These are phyloP conservation scores for Pleurotus sapidus DNA, from an alignment of 768 basidiomycete species.

Conservation along the genomic window DNA sequence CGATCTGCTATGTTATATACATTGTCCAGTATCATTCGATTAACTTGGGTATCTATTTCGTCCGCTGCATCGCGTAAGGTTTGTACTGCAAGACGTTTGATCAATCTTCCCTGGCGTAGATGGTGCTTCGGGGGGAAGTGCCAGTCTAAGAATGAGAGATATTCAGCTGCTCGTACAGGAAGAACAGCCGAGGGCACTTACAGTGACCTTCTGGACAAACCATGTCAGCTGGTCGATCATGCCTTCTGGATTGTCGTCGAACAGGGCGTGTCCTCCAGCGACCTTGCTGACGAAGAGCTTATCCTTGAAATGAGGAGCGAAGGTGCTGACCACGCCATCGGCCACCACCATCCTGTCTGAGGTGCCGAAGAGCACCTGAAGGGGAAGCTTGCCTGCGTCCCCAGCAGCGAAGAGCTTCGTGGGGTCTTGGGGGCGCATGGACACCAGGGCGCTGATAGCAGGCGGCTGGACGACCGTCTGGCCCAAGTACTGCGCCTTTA, in stretches of 20 bases:
- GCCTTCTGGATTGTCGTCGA: conserved; percentile 1
- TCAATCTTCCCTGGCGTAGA: too few relatives aligned
- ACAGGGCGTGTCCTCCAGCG: neutral
- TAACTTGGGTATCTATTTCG: too few relatives aligned
- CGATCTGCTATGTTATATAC: too few relatives aligned
- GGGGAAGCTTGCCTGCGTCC: conserved; percentile 19
- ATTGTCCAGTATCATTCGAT: too few relatives aligned
- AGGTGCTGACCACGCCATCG: neutral
- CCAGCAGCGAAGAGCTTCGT: conserved; percentile 23
- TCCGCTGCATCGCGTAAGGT: too few relatives aligned
- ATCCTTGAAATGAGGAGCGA: neutral
- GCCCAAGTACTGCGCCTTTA: conserved; percentile 22
- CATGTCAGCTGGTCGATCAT: neutral
- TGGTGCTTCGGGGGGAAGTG: too few relatives aligned
- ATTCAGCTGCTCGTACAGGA: too few relatives aligned
- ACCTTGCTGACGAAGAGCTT: neutral
- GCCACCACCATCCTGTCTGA: neutral
- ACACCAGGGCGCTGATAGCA: conserved; percentile 15
- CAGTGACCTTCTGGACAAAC: neutral
- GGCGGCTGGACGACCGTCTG: conserved; percentile 17
- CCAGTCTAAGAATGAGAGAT: too few relatives aligned
- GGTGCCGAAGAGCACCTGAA: conserved; percentile 18
- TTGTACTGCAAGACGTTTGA: too few relatives aligned
- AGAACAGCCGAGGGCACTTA: too few relatives aligned
- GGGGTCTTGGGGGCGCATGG: conserved; percentile 23